Percentiles rank a stretch among this genome's conserved stretches.
Conservation (phyloP, 257 asterid genomes). For the Prunella vulgaris region DNA sequence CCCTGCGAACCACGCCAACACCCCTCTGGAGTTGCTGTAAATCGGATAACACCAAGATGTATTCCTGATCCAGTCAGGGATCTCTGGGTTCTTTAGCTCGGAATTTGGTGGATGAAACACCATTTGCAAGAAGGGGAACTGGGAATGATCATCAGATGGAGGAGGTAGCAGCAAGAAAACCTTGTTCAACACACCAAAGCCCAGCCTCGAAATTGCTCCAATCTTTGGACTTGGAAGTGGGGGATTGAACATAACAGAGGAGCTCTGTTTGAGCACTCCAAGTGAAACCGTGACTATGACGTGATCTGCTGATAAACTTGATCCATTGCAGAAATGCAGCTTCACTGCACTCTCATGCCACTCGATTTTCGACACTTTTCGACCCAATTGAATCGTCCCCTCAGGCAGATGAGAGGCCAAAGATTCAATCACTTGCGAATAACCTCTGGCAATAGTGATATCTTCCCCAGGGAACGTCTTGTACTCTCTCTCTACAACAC, state of each 20-base stretch:
- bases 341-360: conserved; percentile 48
- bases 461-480: conserved; percentile 72
- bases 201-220: conserved; percentile 64
- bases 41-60: conserved; percentile 51
- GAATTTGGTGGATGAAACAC: conserved; percentile 42
- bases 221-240: conserved; percentile 52
- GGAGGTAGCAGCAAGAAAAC: conserved; percentile 52
- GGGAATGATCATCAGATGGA: background rate
- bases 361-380: conserved; percentile 50
- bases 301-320: conserved; percentile 59
- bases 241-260: conserved; percentile 42
- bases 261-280: conserved; percentile 60
- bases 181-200: conserved; percentile 73
- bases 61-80: conserved; percentile 71
- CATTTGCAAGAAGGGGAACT: conserved; percentile 59
- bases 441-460: conserved; percentile 66
- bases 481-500: conserved; percentile 57
- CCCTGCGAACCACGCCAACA: conserved; percentile 75
- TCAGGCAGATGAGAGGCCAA: conserved; percentile 61
- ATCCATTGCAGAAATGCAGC: conserved; percentile 63
- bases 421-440: conserved; percentile 46
- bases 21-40: conserved; percentile 40
- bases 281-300: conserved; percentile 78
- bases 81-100: conserved; percentile 28
- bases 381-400: conserved; percentile 57